Evolutionary conservation across 2,329 filamentous ascomycete species (phyloP), one percentile per base, ranked within the genome.

Genomic region (Myriosclerotinia scirpicola): DNA sequence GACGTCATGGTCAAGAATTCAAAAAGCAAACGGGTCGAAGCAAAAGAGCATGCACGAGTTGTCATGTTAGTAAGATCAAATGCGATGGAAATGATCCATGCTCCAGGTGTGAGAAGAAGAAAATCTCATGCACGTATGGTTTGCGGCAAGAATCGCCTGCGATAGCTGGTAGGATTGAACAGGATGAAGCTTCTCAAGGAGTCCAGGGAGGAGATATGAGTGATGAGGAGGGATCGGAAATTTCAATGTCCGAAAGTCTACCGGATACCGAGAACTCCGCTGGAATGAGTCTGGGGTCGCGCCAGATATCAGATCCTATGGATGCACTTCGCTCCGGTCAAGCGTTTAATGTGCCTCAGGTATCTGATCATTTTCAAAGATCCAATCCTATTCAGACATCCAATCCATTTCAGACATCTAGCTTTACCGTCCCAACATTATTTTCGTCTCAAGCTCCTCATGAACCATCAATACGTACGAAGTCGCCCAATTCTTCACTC

Each of bases 1-100:
- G 58, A n/a, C 60, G 66, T 22, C 73, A 75, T 60, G 72, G 73
- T 9, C 70, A 72, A 53, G 58, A 62, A 9, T 74, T 70, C 66
- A 73, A 69, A 34, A 67, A 42, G 22, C 69, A 69, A 1, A 70
- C 71, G 0, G 68, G 70, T 1, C 75, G 80, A 55, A 76, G 76
- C 34, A 78, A 77, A 38, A 75, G 76, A 9, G 80, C 81, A 12
- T 82, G 81, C 59, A 76, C 80, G 68, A 75, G 78, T 8, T 82
- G 80, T 38, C 80, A 80, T 58, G 73, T 77, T n/a, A 80, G 78
- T 67, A 82, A 82, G 72, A 80, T 78, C 2, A 81, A 80, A 67
- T 82, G 80, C 60, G 77, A 80, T 66, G 80, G 80, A 1, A 77
- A 78, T 15, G 65, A 71, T 1, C 75, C 74, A 34, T 82, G 80